Evolutionary conservation across 2,329 filamentous ascomycete genomes (phyloP), one percentile per base, ranked within the genome.

Genomic region (Salinomyces thailandicus): DNA sequence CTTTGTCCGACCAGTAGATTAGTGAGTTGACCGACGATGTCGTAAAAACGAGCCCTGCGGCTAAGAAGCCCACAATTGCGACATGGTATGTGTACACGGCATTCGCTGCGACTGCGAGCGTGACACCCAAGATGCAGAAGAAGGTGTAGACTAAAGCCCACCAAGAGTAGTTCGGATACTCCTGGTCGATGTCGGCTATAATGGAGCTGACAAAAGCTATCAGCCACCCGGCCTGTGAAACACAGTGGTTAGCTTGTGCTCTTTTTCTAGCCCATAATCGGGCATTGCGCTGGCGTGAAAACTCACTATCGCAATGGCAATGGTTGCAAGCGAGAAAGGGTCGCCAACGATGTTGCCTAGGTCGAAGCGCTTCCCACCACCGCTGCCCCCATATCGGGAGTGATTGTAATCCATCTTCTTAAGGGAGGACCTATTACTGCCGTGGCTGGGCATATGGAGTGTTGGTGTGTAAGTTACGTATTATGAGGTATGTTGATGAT

Each of bases 261-360:
- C n/a, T n/a, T n/a, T n/a, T n/a, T n/a, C n/a, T n/a, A n/a, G n/a
- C n/a, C n/a, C n/a, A n/a, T n/a, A n/a, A n/a, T n/a, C 35, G 18
- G 18, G 34, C 15, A 26, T 6, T 12, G n/a, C n/a, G 15, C 7
- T 32, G 31, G 19, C 16, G 19, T 74, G 9, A 18, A 8, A 8
- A 39, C 85, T 62, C 76, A 95, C 89, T 57, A 84, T 71, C 45
- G 82, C 77, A 61, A 96, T 95, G 39, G 89, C 95, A 46, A 93
- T 77, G 22, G 91, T 96, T 37, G 87, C 86, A 42, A 98, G 74
- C 42, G 89, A 87, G 63, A 98, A 96, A 5, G 91, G 91, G 64
- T 98, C 89, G 53, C 91, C 91, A 43, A 95, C 72, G 52, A 98
- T 86, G 64, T 95, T 93, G 59, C 83, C 83, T 62, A 87, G 63